A percentile compares a stretch with the other conserved stretches of the same genome.
Evolutionary conservation across 129 eudicot species (phyloP).

Genomic region (Helianthus annuus): HanXRQr2.0-SUNRISE NC_035441.2:116471183-116471682

Average conservation of each 20-base stretch:
- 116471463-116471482: slow-evolving; percentile 99
- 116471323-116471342: slow-evolving; percentile 86
- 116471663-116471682: slow-evolving; percentile 1
- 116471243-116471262: no score
- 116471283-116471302: neutral
- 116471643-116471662: neutral
- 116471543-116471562: slow-evolving; percentile 37
- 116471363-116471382: slow-evolving; percentile 91
- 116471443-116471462: slow-evolving; percentile 99
- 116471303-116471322: slow-evolving; percentile 40
- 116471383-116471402: slow-evolving; percentile 99
- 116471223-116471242: no score
- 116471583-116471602: neutral
- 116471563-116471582: neutral
- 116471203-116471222: no score
- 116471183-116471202: no score
- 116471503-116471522: slow-evolving; percentile 99
- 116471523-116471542: slow-evolving; percentile 99
- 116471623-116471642: neutral
- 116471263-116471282: neutral
- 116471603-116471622: neutral
- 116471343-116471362: slow-evolving; percentile 90
- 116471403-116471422: slow-evolving; percentile 91
- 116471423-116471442: slow-evolving; percentile 86
- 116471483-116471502: slow-evolving; percentile 97